phyloP scores from a whole-genome alignment of 441 rosid genomes.

The Jatropha podagrica region DNA sequence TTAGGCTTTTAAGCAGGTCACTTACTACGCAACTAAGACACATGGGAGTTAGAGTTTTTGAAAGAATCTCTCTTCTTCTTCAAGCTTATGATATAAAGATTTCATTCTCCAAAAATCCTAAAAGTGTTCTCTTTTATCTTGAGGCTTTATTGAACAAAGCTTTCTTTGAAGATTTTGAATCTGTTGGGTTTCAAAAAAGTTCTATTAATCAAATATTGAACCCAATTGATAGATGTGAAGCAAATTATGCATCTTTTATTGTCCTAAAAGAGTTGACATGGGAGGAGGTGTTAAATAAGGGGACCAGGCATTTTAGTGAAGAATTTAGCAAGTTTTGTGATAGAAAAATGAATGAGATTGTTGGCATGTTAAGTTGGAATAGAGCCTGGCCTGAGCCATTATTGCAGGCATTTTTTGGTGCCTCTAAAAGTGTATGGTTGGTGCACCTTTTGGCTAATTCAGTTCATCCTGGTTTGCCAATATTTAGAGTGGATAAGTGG shows the following conservation, averaged over 20 bases:
- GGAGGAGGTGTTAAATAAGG: conserved; percentile 88
- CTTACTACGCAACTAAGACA: conserved; percentile 66
- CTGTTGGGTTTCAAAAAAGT: conserved; percentile 63
- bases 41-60: conserved; percentile 66
- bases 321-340: conserved; percentile 94
- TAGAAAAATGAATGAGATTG: conserved; percentile 95
- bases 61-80: conserved; percentile 61
- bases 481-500: conserved; percentile 70
- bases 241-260: conserved; percentile 61
- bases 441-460: conserved; percentile 90
- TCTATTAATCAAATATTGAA: conserved; percentile 57
- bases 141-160: conserved; percentile 76
- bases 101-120: conserved; percentile 63
- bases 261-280: conserved; percentile 67
- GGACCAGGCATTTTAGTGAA: conserved; percentile 92
- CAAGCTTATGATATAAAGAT: conserved; percentile 76
- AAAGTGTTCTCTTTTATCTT: conserved; percentile 57
- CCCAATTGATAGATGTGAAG: conserved; percentile 76
- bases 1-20: conserved; percentile 66
- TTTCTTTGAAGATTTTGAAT: conserved; percentile 88
- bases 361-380: conserved; percentile 85
- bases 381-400: conserved; percentile 92
- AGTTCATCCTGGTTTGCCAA: conserved; percentile 70
- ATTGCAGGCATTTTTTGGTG: conserved; percentile 78
- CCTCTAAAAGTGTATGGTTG: conserved; percentile 86